These are phyloP conservation scores for Penicillium sp. DNA, from an alignment of 2,329 filamentous ascomycete species.

Conservation along the genomic window DNA sequence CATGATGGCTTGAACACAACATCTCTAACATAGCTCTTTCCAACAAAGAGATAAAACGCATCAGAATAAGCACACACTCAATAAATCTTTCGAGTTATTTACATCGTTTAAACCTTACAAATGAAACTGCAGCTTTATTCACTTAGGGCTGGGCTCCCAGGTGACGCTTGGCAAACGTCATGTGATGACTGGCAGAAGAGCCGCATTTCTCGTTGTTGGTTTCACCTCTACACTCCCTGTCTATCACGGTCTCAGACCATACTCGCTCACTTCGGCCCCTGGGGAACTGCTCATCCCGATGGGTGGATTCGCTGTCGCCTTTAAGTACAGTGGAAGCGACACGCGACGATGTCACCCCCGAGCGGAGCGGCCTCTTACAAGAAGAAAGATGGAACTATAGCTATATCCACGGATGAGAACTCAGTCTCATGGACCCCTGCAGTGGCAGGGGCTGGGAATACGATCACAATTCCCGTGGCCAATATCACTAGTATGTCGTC, in stretches of 20 bases:
- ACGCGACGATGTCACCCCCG: constrained; percentile 47
- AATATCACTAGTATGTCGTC: constrained; percentile 73
- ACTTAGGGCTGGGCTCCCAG: constrained; percentile 8
- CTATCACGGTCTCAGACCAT: constrained; percentile 18
- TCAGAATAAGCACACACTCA: too few species aligned
- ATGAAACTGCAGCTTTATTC: background rate
- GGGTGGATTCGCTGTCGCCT: constrained; percentile 34
- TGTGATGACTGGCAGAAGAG: constrained; percentile 16
- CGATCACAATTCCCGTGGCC: constrained; percentile 67
- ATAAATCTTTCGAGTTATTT: background rate
- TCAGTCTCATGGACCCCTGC: constrained; percentile 79
- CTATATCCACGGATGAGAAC: constrained; percentile 69
- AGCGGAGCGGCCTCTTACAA: constrained; percentile 77
- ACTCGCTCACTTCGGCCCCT: constrained; percentile 16
- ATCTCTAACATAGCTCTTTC: background rate
- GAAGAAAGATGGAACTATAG: constrained; percentile 88
- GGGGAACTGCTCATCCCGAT: constrained; percentile 32
- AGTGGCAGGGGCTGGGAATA: constrained; percentile 58
- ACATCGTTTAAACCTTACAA: background rate
- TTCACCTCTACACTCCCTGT: constrained; percentile 7
- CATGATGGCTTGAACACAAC: background rate
- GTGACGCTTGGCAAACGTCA: constrained; percentile 16
- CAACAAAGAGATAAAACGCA: background rate
- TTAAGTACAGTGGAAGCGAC: constrained; percentile 39
- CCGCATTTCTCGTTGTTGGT: constrained; percentile 18